These are phyloP conservation scores for Pythium guiyangense DNA, from an alignment of 352 stramenopile species.

Conservation along the genomic window DNA sequence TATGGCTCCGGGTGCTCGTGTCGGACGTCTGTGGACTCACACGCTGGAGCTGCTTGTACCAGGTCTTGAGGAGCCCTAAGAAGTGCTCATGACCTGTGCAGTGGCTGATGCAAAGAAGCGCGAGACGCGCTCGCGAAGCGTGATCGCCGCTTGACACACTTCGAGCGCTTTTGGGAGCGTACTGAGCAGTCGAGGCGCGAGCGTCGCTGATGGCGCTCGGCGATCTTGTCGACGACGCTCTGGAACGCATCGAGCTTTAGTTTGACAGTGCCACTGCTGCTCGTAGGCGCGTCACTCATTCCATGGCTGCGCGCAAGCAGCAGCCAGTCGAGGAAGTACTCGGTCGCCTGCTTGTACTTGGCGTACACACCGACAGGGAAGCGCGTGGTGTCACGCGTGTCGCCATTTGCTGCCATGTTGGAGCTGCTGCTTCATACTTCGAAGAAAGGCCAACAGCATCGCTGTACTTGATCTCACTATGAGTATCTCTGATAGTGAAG, in stretches of 20 bases:
- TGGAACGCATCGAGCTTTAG: constrained; percentile 5
- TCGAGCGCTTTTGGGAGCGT: constrained; percentile 18
- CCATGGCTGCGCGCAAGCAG: constrained; percentile 8
- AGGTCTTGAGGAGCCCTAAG: neutral
- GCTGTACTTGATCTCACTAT: too few relatives aligned
- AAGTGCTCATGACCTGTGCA: neutral
- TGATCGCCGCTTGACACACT: constrained; percentile 17
- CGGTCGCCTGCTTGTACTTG: constrained; percentile 15
- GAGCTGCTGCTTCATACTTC: too few relatives aligned
- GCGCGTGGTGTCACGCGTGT: too few relatives aligned
- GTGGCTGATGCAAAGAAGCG: constrained; percentile 12
- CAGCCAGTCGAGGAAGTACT: constrained; percentile 20
- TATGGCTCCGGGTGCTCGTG: too few relatives aligned
- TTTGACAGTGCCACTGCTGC: neutral
- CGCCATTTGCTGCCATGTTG: too few relatives aligned
- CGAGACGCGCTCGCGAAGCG: constrained; percentile 15
- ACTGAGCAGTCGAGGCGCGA: constrained; percentile 16
- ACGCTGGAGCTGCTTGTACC: neutral
- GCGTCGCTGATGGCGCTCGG: neutral
- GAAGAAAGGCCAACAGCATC: too few relatives aligned
- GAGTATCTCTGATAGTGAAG: too few relatives aligned
- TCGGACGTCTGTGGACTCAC: too few relatives aligned
- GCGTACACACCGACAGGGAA: constrained; percentile 9
- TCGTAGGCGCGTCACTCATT: neutral
- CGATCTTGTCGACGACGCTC: constrained; percentile 14